Evolutionary conservation across 2,329 filamentous ascomycete genomes (phyloP).

Genomic region (Paracorniculantispora psalliotae): DNA sequence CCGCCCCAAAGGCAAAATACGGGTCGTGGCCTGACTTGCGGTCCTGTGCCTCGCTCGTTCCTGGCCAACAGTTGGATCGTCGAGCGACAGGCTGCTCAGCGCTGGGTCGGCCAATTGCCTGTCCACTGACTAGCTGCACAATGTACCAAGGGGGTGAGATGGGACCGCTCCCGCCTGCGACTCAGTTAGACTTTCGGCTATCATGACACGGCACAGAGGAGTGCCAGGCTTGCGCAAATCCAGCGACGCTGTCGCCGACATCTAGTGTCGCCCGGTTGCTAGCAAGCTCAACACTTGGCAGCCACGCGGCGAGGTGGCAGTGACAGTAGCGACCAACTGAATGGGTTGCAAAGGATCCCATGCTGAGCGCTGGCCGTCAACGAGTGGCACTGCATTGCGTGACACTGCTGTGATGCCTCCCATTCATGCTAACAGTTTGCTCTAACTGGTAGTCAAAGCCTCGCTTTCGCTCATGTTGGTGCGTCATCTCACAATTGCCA

Average conservation of each 20-base stretch:
- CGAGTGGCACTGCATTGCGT: not conserved
- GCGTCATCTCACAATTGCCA: not conserved
- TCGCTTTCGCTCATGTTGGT: not conserved
- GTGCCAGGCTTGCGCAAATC: not conserved
- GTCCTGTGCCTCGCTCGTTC: slow-evolving; percentile 4
- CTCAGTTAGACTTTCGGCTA: slow-evolving; percentile 6
- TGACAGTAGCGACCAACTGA: not conserved
- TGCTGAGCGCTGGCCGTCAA: not conserved
- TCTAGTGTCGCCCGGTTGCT: not conserved
- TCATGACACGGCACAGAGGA: not conserved
- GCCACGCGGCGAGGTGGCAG: not conserved
- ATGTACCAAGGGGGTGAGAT: not conserved
- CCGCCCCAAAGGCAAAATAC: slow-evolving; percentile 8
- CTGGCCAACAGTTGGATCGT: slow-evolving; percentile 9
- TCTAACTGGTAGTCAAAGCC: not conserved
- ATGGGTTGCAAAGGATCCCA: not conserved
- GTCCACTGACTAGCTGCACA: slow-evolving; percentile 7
- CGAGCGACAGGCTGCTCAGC: slow-evolving; percentile 1
- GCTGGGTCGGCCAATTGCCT: slow-evolving; percentile 5
- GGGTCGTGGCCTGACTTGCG: slow-evolving; percentile 12
- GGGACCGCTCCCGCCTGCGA: slow-evolving; percentile 4
- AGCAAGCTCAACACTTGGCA: not conserved
- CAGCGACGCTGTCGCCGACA: slow-evolving; percentile 1
- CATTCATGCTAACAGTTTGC: not conserved
- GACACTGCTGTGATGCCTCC: not conserved